Percentiles rank a stretch among this genome's conserved stretches.
These are phyloP conservation scores for Diplocarpon mali DNA, from an alignment of 2,329 filamentous ascomycete genomes.

Conservation along the genomic window DNA sequence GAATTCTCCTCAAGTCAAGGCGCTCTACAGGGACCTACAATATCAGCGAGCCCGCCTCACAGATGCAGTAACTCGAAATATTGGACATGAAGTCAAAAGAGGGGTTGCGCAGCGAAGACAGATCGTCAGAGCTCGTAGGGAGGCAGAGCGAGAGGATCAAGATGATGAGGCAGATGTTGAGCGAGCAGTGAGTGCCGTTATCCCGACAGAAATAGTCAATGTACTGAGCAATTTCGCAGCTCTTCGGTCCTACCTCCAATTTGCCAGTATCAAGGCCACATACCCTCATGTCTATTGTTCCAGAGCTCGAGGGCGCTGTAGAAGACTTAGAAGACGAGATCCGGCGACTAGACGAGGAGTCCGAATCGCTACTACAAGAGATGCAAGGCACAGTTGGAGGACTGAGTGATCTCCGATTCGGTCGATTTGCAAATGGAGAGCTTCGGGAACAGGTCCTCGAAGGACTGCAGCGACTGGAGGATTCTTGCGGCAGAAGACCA, in stretches of 20 bases:
- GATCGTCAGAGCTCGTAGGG: constrained; percentile 41
- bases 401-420: constrained; percentile 75
- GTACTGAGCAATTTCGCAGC: not conserved
- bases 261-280: constrained; percentile 42
- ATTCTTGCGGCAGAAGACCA: constrained; percentile 16
- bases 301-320: constrained; percentile 57
- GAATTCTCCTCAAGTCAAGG: constrained; percentile 23
- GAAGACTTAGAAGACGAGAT: constrained; percentile 59
- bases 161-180: constrained; percentile 57
- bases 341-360: constrained; percentile 51
- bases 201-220: not conserved
- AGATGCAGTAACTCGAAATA: constrained; percentile 54
- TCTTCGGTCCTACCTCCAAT: constrained; percentile 33
- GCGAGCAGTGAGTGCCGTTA: constrained; percentile 35
- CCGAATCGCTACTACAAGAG: constrained; percentile 45
- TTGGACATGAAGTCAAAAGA: constrained; percentile 51
- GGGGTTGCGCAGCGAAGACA: constrained; percentile 48
- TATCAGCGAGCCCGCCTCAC: constrained; percentile 58
- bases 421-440: constrained; percentile 55
- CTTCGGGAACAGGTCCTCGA: constrained; percentile 57
- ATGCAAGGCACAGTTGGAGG: constrained; percentile 57
- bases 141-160: constrained; percentile 41
- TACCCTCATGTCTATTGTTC: constrained; percentile 51
- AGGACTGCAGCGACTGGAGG: constrained; percentile 51
- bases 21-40: constrained; percentile 70